Evolutionary conservation across 495 filamentous ascomycete species (phyloP), one percentile per base, ranked within the genome.

Genomic region (Chaetomidium leptoderma): DNA sequence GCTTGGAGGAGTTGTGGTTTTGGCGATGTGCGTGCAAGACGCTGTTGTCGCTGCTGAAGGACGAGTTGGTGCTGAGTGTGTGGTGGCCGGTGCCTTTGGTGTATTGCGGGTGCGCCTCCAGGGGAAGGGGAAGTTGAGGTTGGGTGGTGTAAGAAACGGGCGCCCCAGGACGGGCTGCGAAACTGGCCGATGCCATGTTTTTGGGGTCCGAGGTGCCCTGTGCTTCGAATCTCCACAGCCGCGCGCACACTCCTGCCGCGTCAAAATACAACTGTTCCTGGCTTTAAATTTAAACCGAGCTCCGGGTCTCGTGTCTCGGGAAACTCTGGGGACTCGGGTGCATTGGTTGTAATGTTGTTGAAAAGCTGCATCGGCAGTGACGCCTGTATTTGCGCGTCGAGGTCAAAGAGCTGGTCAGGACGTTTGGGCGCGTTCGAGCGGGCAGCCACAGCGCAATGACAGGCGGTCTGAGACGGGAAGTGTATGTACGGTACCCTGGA

Each of bases 1-100:
- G 66, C 53, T 78, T 80, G 52, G 75, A 78, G 14, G 75, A 76
- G 33, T 73, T 80, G 64, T 79, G 72, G 58, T 66, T 75, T 51
- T 76, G 74, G 60, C 77, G 76, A 58, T 80, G 75, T 30, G 71
- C 63, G 60, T 78, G 74, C 27, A 74, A 56, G 30, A 64, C 58
- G 60, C 35, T 72, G 63, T 44, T 63, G 61, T 66, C 53, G 59
- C 24, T 53, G 57, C 58, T 45, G 52, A 55, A 51, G 26, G 58
- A 42, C n/a, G 44, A 49, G 59, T 46, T 60, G 55, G 30, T 60
- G 62, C 9, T 64, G n/a, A n/a, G n/a, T n/a, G n/a, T n/a, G n/a
- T n/a, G n/a, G 64, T 21, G 42, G 37, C 54, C 60, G 40, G 55
- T 50, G 48, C 40, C 19, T 14, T 8, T 55, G 53, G 33, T 36